Conservation (phyloP, 1,139 yeast genomes). For the Ogataea hybrid region DNA sequence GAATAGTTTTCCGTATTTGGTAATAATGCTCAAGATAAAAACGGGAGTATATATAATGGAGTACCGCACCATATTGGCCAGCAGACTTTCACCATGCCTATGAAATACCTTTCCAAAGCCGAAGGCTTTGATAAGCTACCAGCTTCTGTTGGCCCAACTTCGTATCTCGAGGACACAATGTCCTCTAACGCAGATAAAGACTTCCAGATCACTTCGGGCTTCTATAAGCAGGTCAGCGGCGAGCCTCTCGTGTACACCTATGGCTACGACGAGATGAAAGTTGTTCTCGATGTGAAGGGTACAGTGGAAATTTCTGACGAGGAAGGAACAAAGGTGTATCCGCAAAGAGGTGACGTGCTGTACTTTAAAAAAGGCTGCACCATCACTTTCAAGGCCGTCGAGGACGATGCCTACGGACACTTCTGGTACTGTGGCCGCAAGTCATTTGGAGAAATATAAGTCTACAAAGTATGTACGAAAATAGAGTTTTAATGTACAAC, state of each 20-base stretch:
- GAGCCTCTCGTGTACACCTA: conserved; percentile 64
- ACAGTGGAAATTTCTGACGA: conserved; percentile 61
- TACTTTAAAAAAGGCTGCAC: conserved; percentile 67
- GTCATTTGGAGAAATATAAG: conserved; percentile 40
- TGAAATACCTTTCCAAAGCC: conserved; percentile 49
- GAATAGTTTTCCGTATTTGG: conserved; percentile 1
- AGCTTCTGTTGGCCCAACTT: conserved; percentile 45
- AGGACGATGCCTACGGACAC: conserved; percentile 53
- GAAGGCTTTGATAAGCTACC: conserved; percentile 55
- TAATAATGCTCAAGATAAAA: conserved; percentile 1
- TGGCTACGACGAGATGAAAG: conserved; percentile 69
- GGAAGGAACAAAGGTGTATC: conserved; percentile 55
- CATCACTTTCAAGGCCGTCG: conserved; percentile 56
- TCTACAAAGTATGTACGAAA: conserved; percentile 15
- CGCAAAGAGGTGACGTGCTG: conserved; percentile 62
- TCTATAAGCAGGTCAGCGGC: conserved; percentile 66
- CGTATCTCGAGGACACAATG: conserved; percentile 64
- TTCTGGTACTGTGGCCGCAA: conserved; percentile 64
- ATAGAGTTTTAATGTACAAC: neutral
- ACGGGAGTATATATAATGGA: neutral
- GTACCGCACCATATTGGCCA: neutral
- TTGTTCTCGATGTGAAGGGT: conserved; percentile 64
- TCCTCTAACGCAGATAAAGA: conserved; percentile 57
- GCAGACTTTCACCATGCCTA: conserved; percentile 45
- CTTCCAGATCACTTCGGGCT: conserved; percentile 60